A percentile compares a stretch with the other conserved stretches of the same genome.
These are phyloP conservation scores for Starmerella riodocensis DNA, from an alignment of 805 yeast genomes.

Conservation along the genomic window DNA sequence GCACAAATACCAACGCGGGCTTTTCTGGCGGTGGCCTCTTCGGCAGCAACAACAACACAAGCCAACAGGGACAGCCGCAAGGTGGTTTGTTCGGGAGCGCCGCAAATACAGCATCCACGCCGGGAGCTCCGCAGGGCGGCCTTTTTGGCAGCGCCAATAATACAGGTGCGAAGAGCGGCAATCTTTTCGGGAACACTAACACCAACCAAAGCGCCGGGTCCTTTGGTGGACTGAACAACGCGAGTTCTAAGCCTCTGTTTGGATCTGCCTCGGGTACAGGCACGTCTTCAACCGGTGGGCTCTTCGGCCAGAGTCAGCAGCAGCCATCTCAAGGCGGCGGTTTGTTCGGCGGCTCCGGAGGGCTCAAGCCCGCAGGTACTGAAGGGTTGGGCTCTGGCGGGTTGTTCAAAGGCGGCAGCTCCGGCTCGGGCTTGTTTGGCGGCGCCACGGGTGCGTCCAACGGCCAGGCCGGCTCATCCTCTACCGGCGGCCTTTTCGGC, in stretches of 20 bases:
- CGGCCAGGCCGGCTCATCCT: neutral
- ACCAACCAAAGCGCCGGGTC: neutral
- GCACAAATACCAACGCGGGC: neutral
- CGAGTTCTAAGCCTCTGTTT: no score
- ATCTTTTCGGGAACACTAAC: neutral
- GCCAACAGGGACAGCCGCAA: neutral
- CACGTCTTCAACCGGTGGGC: neutral
- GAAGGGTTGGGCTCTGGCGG: neutral
- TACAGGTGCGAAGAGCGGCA: no score
- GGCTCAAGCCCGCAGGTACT: neutral
- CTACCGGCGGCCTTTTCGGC: neutral
- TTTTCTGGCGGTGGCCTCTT: slow-evolving; percentile 19
- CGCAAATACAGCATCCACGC: neutral
- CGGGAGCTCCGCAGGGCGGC: no score
- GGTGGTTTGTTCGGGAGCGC: slow-evolving; percentile 13
- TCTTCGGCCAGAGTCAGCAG: no score
- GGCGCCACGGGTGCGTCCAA: neutral
- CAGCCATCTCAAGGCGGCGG: neutral
- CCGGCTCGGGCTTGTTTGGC: slow-evolving; percentile 6
- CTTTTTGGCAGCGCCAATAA: slow-evolving; percentile 3
- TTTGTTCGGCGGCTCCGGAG: neutral
- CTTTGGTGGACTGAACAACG: no score
- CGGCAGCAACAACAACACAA: slow-evolving; percentile 11
- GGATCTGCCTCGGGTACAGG: neutral
- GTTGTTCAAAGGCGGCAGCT: neutral